A percentile compares a stretch with the other conserved stretches of the same genome.
These are phyloP conservation scores for Talaromyces adpressus DNA, from an alignment of 495 filamentous ascomycete genomes.

Conservation along the genomic window DNA sequence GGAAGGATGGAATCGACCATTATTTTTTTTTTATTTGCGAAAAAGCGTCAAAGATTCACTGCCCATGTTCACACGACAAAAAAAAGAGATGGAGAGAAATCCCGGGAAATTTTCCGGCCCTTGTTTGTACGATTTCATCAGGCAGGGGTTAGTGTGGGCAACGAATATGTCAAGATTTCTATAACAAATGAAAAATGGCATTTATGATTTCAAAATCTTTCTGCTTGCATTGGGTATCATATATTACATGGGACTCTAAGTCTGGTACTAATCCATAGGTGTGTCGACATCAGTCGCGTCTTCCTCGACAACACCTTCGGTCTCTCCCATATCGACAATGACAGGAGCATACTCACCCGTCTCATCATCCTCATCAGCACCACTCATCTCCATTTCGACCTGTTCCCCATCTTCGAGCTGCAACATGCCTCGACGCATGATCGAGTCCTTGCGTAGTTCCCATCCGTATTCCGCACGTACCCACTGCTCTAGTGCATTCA, in stretches of 20 bases:
- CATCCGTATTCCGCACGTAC: slow-evolving; percentile 55
- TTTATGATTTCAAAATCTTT: slow-evolving; percentile 7
- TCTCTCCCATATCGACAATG: slow-evolving; percentile 57
- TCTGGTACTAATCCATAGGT: slow-evolving; percentile 4
- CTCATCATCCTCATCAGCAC: slow-evolving; percentile 75
- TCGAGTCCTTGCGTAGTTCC: slow-evolving; percentile 48
- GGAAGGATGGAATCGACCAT: background rate
- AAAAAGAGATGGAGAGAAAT: background rate
- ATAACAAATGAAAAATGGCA: slow-evolving; percentile 8
- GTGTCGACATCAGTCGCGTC: slow-evolving; percentile 2
- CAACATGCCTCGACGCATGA: slow-evolving; percentile 57
- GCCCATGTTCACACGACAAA: background rate
- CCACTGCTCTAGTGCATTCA: slow-evolving; percentile 50
- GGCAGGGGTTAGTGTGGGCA: slow-evolving; percentile 5
- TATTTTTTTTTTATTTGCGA: background rate
- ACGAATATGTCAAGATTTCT: slow-evolving; percentile 10
- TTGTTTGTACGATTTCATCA: slow-evolving; percentile 4
- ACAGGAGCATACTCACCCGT: slow-evolving; percentile 80
- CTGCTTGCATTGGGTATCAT: background rate
- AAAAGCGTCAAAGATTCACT: background rate
- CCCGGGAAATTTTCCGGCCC: slow-evolving; percentile 6
- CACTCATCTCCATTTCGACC: slow-evolving; percentile 69
- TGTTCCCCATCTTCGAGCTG: slow-evolving; percentile 76
- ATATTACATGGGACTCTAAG: background rate
- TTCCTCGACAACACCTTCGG: background rate